These are phyloP conservation scores for Termitomyces sp. DNA, from an alignment of 768 basidiomycete species.

Conservation along the genomic window DNA sequence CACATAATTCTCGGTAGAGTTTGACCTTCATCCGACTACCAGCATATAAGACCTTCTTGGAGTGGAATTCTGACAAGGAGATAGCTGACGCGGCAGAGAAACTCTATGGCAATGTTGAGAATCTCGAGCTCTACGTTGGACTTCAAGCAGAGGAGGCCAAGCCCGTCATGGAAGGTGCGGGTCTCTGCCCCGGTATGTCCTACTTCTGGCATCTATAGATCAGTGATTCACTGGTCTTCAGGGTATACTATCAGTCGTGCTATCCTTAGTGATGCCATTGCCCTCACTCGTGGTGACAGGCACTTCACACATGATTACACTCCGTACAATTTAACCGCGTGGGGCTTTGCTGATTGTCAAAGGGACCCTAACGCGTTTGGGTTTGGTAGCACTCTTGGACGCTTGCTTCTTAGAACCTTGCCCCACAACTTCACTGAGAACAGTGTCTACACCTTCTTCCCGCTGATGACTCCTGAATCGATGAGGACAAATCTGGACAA, in stretches of 20 bases:
- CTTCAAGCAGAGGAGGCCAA: constrained; percentile 78
- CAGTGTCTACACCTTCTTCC: constrained; percentile 82
- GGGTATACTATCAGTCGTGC: constrained; percentile 83
- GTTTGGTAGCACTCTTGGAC: constrained; percentile 71
- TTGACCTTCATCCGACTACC: neutral
- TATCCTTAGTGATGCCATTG: constrained; percentile 82
- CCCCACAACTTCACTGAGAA: constrained; percentile 65
- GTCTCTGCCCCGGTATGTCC: constrained; percentile 70
- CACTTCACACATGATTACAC: constrained; percentile 82
- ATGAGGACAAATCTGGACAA: constrained; percentile 60
- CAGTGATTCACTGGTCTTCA: constrained; percentile 15
- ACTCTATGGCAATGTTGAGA: constrained; percentile 70
- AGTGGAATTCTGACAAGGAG: constrained; percentile 75
- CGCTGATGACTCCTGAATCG: constrained; percentile 72
- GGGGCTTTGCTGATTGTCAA: constrained; percentile 83
- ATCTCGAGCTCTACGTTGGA: constrained; percentile 78
- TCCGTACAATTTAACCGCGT: constrained; percentile 72
- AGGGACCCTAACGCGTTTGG: constrained; percentile 67
- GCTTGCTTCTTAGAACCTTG: constrained; percentile 68
- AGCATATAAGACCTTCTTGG: constrained; percentile 68
- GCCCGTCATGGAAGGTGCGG: constrained; percentile 70
- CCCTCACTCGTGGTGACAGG: constrained; percentile 80
- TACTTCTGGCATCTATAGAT: neutral
- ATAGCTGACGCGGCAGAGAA: constrained; percentile 71
- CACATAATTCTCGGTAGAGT: neutral